Base-by-base conservation (phyloP, 1,284 basidiomycete genomes). In the Cryptococcus sp. region DNA sequence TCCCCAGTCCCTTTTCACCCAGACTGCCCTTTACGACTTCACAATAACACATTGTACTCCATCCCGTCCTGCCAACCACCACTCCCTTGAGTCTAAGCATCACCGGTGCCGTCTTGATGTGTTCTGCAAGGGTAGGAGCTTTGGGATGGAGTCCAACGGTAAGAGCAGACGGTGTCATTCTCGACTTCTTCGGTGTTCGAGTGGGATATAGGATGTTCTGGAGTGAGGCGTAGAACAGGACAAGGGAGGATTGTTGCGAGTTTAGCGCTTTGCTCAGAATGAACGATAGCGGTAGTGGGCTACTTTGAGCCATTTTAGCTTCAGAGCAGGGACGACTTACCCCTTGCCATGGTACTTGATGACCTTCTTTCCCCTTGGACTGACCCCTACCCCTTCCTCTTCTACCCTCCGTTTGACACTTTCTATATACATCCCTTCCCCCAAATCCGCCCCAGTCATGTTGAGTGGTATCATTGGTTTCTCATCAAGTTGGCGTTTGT, bases 151-250 rank as follows among this genome's bases (percentile, higher is more conserved):
- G n/a, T 25, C 19, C 22, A 11, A 4, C 18, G 3, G 21, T 21
- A 16, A 23, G 44, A 23, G 18, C 28, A 41, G 56, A 51, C 16
- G 57, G 59, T 34, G 32, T 34, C 9, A 34, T 34, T 9, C 32
- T 9, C 32, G 32, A 9, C 32, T 34, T 34, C 32, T 34, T 34
- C 32, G 32, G 32, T 34, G 32, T 34, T 9, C 9, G 32, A 16
- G 10, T 9, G 16, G 32, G 32, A n/a, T 52, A 53, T 19, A 67
- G 51, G 3, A 57, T 60, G 24, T 65, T 60, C 32, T 67, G 64
- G 14, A 66, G 53, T 3, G 69, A 63, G 2, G 63, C 69, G 56
- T 73, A 70, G 59, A 72, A 73, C 1, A 73, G 61, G 13, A 64
- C 56, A 2, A 68, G 47, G 10, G 70, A 66, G 0, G 69, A 59